phyloP scores from a whole-genome alignment of 768 basidiomycete genomes.

The Boletus sensibilis region DNA sequence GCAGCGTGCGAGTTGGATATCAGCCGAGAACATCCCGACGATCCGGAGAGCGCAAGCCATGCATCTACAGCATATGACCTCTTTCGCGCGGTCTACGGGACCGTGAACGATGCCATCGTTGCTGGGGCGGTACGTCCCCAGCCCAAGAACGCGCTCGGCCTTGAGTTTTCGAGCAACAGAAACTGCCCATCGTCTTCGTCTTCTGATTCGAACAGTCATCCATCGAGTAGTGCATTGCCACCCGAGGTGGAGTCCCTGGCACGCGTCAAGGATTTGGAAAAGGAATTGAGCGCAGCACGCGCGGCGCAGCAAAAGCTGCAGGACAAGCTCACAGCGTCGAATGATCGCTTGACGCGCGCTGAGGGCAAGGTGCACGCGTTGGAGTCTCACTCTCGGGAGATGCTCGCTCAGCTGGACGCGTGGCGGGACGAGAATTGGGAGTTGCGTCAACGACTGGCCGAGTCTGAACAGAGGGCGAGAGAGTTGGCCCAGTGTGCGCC shows the following conservation, averaged over 20 bases:
- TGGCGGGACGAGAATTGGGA: constrained; percentile 20
- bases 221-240: neutral
- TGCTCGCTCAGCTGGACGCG: constrained; percentile 18
- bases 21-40: constrained; percentile 26
- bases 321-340: constrained; percentile 19
- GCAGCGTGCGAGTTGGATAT: constrained; percentile 36
- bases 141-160: constrained; percentile 24
- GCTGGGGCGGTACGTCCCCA: constrained; percentile 13
- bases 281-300: constrained; percentile 21
- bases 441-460: constrained; percentile 24
- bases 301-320: constrained; percentile 16
- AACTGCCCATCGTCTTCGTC: neutral
- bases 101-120: constrained; percentile 20
- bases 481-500: constrained; percentile 16
- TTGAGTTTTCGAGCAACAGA: constrained; percentile 22
- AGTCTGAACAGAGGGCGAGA: constrained; percentile 22
- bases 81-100: constrained; percentile 33
- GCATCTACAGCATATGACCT: constrained; percentile 26
- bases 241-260: neutral
- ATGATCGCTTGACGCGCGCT: constrained; percentile 12
- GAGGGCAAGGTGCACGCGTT: constrained; percentile 17
- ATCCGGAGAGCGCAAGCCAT: constrained; percentile 21
- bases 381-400: constrained; percentile 24
- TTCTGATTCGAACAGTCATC: neutral
- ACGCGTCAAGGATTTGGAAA: constrained; percentile 26